A percentile compares a stretch with the other conserved stretches of the same genome.
phyloP scores from a whole-genome alignment of 495 filamentous ascomycete species.

The Penicillium dipodomyicola region DNA sequence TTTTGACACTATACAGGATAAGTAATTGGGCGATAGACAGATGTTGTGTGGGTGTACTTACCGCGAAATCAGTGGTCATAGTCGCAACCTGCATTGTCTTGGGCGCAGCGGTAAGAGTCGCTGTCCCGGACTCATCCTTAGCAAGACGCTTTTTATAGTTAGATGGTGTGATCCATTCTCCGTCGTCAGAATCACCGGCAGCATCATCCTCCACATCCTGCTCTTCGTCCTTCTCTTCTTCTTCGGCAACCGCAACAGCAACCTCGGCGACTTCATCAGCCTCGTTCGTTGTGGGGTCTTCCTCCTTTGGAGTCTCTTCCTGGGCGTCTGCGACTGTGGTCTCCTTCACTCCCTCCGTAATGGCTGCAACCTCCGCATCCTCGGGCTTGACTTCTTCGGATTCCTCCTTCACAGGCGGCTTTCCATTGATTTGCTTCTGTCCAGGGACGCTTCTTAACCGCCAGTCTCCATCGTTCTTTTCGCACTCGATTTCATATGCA shows the following conservation, averaged over 20 bases:
- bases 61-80: constrained; percentile 91
- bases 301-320: constrained; percentile 16
- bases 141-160: constrained; percentile 85
- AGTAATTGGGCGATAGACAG: constrained; percentile 5
- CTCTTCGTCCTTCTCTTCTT: constrained; percentile 35
- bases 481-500: constrained; percentile 86
- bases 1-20: constrained; percentile 63
- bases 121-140: constrained; percentile 54
- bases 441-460: constrained; percentile 71
- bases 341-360: constrained; percentile 30
- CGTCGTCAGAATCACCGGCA: constrained; percentile 57
- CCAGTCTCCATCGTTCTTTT: constrained; percentile 81
- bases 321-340: constrained; percentile 23
- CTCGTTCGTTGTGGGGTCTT: constrained; percentile 17
- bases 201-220: constrained; percentile 44
- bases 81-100: constrained; percentile 76
- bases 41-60: constrained; percentile 36
- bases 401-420: constrained; percentile 51
- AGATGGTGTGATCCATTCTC: constrained; percentile 92
- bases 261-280: constrained; percentile 5
- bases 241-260: constrained; percentile 6
- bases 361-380: constrained; percentile 30
- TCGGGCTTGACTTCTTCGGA: constrained; percentile 27
- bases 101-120: constrained; percentile 48
- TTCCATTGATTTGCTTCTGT: constrained; percentile 73